phyloP scores from a whole-genome alignment of 2,329 filamentous ascomycete genomes.

The Ceratocystis albifundus region DNA sequence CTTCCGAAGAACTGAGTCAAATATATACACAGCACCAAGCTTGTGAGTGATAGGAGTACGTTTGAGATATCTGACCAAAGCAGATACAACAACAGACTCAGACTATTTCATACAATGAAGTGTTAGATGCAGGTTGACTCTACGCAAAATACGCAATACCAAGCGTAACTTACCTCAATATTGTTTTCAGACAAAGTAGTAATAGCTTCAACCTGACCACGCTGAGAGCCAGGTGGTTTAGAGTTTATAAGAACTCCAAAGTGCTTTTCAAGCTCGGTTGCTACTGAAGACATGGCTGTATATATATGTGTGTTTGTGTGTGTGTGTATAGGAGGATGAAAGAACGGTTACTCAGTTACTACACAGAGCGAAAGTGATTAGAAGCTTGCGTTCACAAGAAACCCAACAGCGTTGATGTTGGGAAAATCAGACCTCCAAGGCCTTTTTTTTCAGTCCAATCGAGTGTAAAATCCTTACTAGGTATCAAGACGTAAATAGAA shows the following conservation, averaged over 20 bases:
- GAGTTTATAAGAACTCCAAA: constrained; percentile 84
- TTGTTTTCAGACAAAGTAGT: constrained; percentile 80
- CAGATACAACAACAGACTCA: constrained; percentile 73
- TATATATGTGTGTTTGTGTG: not conserved
- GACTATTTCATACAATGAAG: constrained; percentile 46
- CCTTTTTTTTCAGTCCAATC: no score
- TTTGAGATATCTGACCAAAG: constrained; percentile 67
- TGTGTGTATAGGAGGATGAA: not conserved
- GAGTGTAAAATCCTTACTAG: constrained; percentile 1
- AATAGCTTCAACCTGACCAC: constrained; percentile 78
- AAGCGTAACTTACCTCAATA: constrained; percentile 56
- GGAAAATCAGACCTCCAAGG: not conserved
- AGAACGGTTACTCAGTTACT: not conserved
- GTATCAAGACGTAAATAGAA: not conserved
- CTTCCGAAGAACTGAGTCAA: constrained; percentile 98
- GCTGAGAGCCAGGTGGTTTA: constrained; percentile 89
- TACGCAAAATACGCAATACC: not conserved
- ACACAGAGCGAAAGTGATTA: constrained; percentile 8
- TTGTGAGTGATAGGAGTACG: constrained; percentile 92
- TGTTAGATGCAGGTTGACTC: not conserved
- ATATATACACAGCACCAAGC: constrained; percentile 96
- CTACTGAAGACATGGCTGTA: constrained; percentile 59
- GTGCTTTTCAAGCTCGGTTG: constrained; percentile 81
- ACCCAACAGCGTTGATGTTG: not conserved
- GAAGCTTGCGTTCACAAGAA: not conserved